Evolutionary conservation across 1,284 basidiomycete genomes (phyloP), one percentile per base, ranked within the genome.

Genomic region (Trametes polyzona): DNA sequence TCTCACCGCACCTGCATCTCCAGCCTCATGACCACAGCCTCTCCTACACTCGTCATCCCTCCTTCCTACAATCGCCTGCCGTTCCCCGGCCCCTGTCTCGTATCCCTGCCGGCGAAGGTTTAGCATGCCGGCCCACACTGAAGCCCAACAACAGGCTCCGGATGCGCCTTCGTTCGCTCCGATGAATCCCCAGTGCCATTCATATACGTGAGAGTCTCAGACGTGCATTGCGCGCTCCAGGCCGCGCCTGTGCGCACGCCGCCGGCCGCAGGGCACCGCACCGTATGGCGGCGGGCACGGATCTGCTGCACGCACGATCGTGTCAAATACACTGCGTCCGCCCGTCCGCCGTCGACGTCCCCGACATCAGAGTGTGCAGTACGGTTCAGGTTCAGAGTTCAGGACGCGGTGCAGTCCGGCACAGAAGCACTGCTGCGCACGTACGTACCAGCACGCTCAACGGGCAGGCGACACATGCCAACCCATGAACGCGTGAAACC

Each of bases 181-280:
- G 53, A 55, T 42, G 53, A 48, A 55, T 55, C 53, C 46, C 53
- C 53, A 41, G 30, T 12, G 12, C 40, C 46, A 48, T 48, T 55
- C 53, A 48, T 48, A 43, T 19, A 21, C 46, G 53, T 55, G 53
- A n/a, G 53, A 55, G 46, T 36, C 39, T 29, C 46, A 52, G 41
- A 37, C 33, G 24, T 35, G 17, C 24, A 14, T n/a, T 35, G 39
- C 24, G n/a, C 33, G 33, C 41, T 42, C 53, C 19, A 43, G 53
- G 46, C 53, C 46, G 23, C 40, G 30, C 12, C 23, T 30, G 39
- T 37, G 53, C 33, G 30, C 46, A 37, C 21, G 19, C 17, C 17
- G 14, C 16, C 33, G 32, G 37, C n/a, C 44, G 17, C 46, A 39
- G 40, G 21, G 23, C 27, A 23, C 33, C 33, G 52, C 11, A 21